Percentiles rank a stretch among this genome's conserved stretches.
These are phyloP conservation scores for Quercus glauca DNA, from an alignment of 306 rosid species.

Conservation along the genomic window DNA sequence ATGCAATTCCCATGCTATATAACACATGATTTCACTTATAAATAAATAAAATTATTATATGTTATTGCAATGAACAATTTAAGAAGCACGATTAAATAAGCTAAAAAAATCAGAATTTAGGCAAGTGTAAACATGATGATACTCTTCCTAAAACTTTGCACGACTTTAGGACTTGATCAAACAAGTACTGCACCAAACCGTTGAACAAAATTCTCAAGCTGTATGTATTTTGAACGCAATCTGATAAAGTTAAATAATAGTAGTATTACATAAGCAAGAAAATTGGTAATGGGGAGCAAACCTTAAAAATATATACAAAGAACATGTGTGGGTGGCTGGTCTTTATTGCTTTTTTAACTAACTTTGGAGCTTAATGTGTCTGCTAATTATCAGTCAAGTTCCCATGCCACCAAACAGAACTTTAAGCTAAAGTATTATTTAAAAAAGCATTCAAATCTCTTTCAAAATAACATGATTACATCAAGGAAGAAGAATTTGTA, in stretches of 20 bases:
- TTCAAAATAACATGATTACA: no score
- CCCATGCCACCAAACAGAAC: background rate
- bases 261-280: background rate
- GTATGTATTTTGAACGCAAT: background rate
- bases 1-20: background rate
- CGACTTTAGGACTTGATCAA: conserved; percentile 1
- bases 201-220: conserved; percentile 1
- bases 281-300: background rate
- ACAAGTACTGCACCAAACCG: conserved; percentile 20
- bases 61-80: background rate
- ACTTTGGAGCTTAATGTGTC: background rate
- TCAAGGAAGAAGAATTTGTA: no score
- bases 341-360: no score
- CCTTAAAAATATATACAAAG: no score
- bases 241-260: background rate
- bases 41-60: background rate
- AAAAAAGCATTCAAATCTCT: no score
- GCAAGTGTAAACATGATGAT: background rate
- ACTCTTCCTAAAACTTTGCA: background rate
- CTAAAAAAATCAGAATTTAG: background rate
- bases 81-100: no score
- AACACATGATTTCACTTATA: background rate
- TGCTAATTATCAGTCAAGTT: background rate
- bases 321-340: no score
- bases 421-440: background rate